Base-by-base conservation (phyloP, 352 stramenopile genomes). In the Elongisporangium senticosum region DNA sequence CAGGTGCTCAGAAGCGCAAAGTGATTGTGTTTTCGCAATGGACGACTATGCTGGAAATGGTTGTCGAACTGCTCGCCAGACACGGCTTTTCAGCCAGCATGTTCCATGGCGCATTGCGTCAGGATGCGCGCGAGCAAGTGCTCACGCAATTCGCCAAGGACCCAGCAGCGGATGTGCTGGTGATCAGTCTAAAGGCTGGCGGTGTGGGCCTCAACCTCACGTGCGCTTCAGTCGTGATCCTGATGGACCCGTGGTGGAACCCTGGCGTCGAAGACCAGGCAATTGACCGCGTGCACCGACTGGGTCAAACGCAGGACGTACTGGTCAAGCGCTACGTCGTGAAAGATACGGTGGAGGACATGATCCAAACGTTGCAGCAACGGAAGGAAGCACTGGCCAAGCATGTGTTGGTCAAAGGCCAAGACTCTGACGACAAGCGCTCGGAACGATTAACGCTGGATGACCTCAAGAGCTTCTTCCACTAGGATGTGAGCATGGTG, bases 161-260 rank as follows among this genome's bases (percentile, higher is more conserved):
- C 26, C 61, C 69, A 2, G 48, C 66, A 10, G 56, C 89, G 0
- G 74, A 90, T 39, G 82, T 96, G 47, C 69, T 97, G 20, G 79
- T 96, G 39, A 93, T 96, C 62, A 95, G 84, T 49, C 72, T 96
- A 4, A 93, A 90, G 61, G 89, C 90, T 19, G 90, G 87, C n/a
- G 90, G 87, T 37, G 78, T 97, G 21, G 90, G 90, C 1, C 76
- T 97, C n/a, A 97, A 97, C 56, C 74, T 97, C 50, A 96, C 85
- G 51, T 83, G 84, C 26, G 91, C 89, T 22, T 96, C 83, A 1
- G 77, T 95, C 5, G 88, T 97, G 37, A 90, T 97, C 43, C 69
- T 97, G 37, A 69, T 96, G 21, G 91, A 97, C 57, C 88, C 91
- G 57, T 98, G 92, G 91, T 98, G 92, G 94, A 98, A 98, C 68